A percentile compares a stretch with the other conserved stretches of the same genome.
These are phyloP conservation scores for Eimeria zaria DNA, from an alignment of 169 alveolate species.

Conservation along the genomic window DNA sequence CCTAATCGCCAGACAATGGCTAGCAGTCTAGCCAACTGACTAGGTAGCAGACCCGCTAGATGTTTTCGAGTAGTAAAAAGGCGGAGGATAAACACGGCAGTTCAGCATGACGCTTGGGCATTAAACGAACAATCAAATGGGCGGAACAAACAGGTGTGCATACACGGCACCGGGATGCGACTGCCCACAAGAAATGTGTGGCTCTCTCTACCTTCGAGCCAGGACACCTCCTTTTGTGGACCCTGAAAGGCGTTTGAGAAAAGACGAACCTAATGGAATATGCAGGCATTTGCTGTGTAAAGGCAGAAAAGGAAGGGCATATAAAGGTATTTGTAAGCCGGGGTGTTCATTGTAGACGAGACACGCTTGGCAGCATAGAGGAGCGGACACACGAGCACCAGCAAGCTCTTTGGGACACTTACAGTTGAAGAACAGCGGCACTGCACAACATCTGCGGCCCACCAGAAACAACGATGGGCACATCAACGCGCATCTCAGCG, in stretches of 20 bases:
- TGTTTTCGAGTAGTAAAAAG: not conserved
- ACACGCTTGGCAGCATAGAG: not conserved
- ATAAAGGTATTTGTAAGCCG: not conserved
- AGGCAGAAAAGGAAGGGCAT: not conserved
- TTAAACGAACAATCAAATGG: not conserved
- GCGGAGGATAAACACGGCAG: not conserved
- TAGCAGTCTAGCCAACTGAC: not conserved
- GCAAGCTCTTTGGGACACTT: not conserved
- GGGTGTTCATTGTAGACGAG: not conserved
- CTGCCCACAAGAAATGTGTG: not conserved
- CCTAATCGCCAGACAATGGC: not conserved
- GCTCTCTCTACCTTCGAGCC: not conserved
- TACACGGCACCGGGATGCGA: not conserved
- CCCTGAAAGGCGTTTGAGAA: not conserved
- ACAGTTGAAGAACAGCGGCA: not conserved
- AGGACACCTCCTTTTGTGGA: not conserved
- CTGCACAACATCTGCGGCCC: not conserved
- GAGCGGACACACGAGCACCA: not conserved
- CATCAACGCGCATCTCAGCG: too few species aligned
- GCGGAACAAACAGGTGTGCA: too few species aligned
- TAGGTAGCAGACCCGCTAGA: not conserved
- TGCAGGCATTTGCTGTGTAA: not conserved
- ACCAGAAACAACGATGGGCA: too few species aligned
- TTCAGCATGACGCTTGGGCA: not conserved
- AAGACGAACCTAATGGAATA: not conserved